phyloP scores from a whole-genome alignment of 1,284 basidiomycete genomes.

The Abortiporus biennis region DNA sequence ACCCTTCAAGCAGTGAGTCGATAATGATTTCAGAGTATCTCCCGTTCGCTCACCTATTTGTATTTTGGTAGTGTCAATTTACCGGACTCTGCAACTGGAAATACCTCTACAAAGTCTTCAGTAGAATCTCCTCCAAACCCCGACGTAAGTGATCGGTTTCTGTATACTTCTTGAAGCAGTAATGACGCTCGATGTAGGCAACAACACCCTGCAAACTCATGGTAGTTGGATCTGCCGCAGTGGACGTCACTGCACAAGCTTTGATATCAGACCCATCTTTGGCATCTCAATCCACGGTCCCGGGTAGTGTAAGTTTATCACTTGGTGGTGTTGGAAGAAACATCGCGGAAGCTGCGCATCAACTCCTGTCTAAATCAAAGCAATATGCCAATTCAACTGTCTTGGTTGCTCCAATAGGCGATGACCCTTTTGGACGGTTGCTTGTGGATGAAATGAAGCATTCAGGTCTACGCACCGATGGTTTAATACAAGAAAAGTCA shows the following conservation, averaged over 20 bases:
- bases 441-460: conserved; percentile 49
- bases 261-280: conserved; percentile 24
- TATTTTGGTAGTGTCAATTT: too few relatives aligned
- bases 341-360: conserved; percentile 84
- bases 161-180: too few relatives aligned
- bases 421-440: conserved; percentile 67
- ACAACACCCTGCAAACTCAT: conserved; percentile 51
- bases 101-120: too few relatives aligned
- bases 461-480: conserved; percentile 79
- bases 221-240: conserved; percentile 79
- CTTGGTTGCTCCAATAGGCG: conserved; percentile 59
- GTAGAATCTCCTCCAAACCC: not conserved
- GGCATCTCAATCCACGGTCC: conserved; percentile 65
- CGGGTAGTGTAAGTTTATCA: conserved; percentile 69
- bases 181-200: too few relatives aligned
- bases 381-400: conserved; percentile 30
- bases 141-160: not conserved
- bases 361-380: conserved; percentile 39
- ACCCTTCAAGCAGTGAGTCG: not conserved
- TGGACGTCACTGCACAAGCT: conserved; percentile 75
- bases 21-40: too few relatives aligned
- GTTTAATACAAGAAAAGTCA: conserved; percentile 43
- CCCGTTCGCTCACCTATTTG: too few relatives aligned
- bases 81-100: too few relatives aligned
- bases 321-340: conserved; percentile 94